Evolutionary conservation across 2,329 filamentous ascomycete genomes (phyloP).

Genomic region (Botrytis elliptica): DNA sequence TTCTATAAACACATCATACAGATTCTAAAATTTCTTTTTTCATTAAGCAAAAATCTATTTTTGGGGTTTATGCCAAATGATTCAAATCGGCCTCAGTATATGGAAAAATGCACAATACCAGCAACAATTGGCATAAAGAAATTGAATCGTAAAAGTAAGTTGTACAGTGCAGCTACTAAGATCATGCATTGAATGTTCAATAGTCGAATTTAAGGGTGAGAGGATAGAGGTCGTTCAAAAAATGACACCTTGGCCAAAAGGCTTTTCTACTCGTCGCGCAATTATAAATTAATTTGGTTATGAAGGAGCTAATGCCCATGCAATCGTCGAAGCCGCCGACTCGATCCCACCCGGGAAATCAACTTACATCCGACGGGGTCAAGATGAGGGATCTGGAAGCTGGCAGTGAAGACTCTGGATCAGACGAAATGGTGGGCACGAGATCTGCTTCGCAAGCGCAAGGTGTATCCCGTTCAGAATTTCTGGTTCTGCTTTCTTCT

Average conservation of each 20-base stretch:
- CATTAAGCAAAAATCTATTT: too few relatives aligned
- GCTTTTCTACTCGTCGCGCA: not conserved
- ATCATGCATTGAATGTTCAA: not conserved
- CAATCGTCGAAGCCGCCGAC: slow-evolving; percentile 33
- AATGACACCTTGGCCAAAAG: slow-evolving; percentile 15
- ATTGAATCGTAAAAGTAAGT: slow-evolving; percentile 10
- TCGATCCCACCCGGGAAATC: not conserved
- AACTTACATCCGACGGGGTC: not conserved
- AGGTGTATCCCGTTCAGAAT: not conserved
- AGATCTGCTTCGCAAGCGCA: not conserved
- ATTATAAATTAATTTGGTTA: slow-evolving; percentile 38
- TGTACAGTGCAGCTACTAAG: not conserved
- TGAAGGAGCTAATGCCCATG: slow-evolving; percentile 41
- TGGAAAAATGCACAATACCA: slow-evolving; percentile 11
- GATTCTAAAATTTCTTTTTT: too few relatives aligned
- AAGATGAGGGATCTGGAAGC: not conserved
- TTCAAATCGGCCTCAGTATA: too few relatives aligned
- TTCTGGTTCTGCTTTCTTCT: not conserved
- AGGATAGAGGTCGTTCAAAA: slow-evolving; percentile 6
- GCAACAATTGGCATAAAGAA: slow-evolving; percentile 10
- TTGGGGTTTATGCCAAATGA: too few relatives aligned
- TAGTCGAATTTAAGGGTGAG: slow-evolving; percentile 6
- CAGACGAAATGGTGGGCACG: not conserved
- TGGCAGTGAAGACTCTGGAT: not conserved
- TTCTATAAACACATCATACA: too few relatives aligned